Base-by-base conservation (phyloP, 2,329 filamentous ascomycete genomes). In the Blumeria graminis region DNA sequence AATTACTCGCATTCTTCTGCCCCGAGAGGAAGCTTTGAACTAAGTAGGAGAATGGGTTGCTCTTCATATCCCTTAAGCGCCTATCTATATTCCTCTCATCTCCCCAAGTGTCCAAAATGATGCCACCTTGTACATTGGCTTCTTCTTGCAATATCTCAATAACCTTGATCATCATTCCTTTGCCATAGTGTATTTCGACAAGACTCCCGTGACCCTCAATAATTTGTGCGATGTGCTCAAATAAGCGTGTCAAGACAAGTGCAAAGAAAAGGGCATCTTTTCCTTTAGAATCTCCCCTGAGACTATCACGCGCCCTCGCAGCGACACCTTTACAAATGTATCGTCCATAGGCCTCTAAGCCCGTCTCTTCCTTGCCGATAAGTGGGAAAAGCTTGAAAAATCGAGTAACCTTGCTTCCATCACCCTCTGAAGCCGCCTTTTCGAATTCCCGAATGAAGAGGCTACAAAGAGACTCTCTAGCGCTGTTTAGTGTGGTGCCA, bases 341-440 rank as follows among this genome's bases (percentile, higher is more conserved):
- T 62, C 83, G 79, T 1, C 92, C 92, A 67, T 98, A 98, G 3
- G 94, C 86, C 69, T 98, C 90, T 57, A 98, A 69, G 0, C 92
- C 92, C 7, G 90, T 85, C 56, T 94, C 86, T 2, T 86, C 82
- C 59, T 89, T 78, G 13, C 85, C 89, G 65, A 98, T 95, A 38
- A 98, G 72, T 14, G 92, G 92, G 64, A 98, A 98, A 39, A 98
- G 73, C 71, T 98, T 98, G 72, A 98, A 98, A 72, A 98, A 98
- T 45, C 92, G 76, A 1, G 92, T 95, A 56, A 98, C 86, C 67
- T 85, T 87, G 28, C 85, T 77, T 3, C 86, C 88, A 64, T 96
- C 89, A n/a, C 78, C 83, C 45, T 92, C 88, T 59, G 78, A 76
- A 1, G 89, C 85, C 0, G 92, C 92, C 68, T 84, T 92, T 64